phyloP scores from a whole-genome alignment of 78 protist species.

The Chrysochromulina parva region DNA sequence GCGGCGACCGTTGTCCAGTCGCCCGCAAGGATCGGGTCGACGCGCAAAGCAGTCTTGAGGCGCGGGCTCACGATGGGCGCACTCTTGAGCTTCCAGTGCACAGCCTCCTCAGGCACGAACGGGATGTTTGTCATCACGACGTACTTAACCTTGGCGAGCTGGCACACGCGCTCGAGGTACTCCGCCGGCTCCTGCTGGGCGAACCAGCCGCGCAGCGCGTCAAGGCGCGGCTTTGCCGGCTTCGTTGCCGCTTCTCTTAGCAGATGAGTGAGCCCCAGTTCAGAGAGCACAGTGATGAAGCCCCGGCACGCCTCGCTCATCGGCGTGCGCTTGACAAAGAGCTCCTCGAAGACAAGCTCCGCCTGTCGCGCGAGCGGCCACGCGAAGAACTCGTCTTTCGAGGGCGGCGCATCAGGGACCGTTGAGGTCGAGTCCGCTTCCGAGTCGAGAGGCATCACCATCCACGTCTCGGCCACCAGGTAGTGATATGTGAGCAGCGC shows the following conservation, averaged over 20 bases:
- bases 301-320: conserved; percentile 12
- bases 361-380: conserved; percentile 13
- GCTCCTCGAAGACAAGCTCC: conserved; percentile 17
- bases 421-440: neutral
- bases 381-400: neutral
- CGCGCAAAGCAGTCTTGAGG: neutral
- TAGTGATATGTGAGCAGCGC: conserved; percentile 31
- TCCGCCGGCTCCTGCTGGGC: neutral
- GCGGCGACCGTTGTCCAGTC: neutral
- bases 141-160: neutral
- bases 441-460: neutral
- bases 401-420: neutral
- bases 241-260: neutral
- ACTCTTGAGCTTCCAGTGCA: neutral
- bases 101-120: conserved; percentile 8
- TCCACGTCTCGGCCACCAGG: conserved; percentile 10
- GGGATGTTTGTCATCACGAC: conserved; percentile 26
- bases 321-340: conserved; percentile 9
- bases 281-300: neutral
- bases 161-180: neutral
- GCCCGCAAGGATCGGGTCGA: conserved; percentile 13
- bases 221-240: neutral
- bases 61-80: neutral
- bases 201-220: conserved; percentile 2
- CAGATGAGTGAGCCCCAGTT: neutral